Evolutionary conservation across 371 early-diverging fungal genomes (phyloP), one percentile per base, ranked within the genome.

Genomic region (Saksenaea vasiformis): DNA sequence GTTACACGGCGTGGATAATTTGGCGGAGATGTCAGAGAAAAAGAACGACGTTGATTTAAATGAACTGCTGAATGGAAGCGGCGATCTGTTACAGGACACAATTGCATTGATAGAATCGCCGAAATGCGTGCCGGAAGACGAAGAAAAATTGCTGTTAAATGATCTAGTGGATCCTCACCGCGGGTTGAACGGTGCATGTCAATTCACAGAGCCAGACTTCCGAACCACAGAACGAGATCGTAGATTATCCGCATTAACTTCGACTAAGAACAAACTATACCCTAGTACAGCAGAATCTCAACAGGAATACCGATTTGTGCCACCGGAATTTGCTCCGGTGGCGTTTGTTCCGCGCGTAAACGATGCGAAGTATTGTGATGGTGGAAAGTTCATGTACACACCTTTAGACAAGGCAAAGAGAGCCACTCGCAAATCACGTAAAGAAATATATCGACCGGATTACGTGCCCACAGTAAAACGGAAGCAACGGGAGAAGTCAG

Each of bases 261-360:
- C 24, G 11, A 10, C 22, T 7, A 22, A 47, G 11, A 9, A 0
- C 7, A 22, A 47, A 22, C 3, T 22, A 10, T 47, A n/a, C 2
- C 51, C 51, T 10, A 47, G 9, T 22, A 22, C 22, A 5, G 22
- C 22, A 0, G 51, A 47, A 10, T 47, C 1, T 22, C 17, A 47
- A 15, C 56, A 61, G 10, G 34, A 62, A 24, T 41, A 37, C 26
- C 19, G 44, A 15, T 13, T 54, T 36, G 39, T 64, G 1, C 83
- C 83, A 7, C 76, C 80, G 3, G 69, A 72, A 14, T 82, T 79
- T 72, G 83, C 83, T 37, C 83, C 83, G 13, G 64, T 82, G 17
- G 55, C 68, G 9, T 56, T 79, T 1, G 38, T 64, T 13, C 66
- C 60, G 17, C 37, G 67, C 13, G 80, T 82, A 4, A 74, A 82